These are phyloP conservation scores for Vanderwaltozyma tropicalis DNA, from an alignment of 805 yeast genomes.

Conservation along the genomic window DNA sequence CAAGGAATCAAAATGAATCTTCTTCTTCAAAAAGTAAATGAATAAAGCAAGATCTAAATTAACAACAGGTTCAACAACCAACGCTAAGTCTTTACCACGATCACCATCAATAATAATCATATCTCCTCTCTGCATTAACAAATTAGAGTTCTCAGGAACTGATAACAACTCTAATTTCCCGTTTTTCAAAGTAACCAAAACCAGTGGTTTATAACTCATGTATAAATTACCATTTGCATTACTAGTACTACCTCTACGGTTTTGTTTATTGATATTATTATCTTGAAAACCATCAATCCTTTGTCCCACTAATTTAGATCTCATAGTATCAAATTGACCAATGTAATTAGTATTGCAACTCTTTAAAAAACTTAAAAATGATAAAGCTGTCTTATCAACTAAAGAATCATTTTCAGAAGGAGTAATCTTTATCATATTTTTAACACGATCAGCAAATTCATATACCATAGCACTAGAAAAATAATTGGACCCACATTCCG, in stretches of 20 bases:
- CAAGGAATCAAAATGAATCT: conserved; percentile 42
- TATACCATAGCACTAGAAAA: conserved; percentile 39
- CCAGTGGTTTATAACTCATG: conserved; percentile 23
- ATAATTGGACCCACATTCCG: conserved; percentile 39
- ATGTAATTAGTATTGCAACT: conserved; percentile 36
- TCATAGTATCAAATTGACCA: background rate
- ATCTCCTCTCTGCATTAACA: conserved; percentile 48
- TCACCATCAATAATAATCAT: conserved; percentile 76
- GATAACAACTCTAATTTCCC: conserved; percentile 64
- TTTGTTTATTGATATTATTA: no score
- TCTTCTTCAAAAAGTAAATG: conserved; percentile 63
- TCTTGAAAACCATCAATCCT: background rate
- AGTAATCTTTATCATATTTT: conserved; percentile 8
- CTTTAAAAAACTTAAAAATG: conserved; percentile 32
- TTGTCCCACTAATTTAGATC: background rate
- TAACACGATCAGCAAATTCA: conserved; percentile 31
- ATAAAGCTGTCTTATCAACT: conserved; percentile 10
- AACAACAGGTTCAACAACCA: conserved; percentile 57
- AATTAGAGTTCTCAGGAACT: conserved; percentile 53
- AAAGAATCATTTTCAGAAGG: conserved; percentile 3
- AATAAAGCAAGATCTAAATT: conserved; percentile 56
- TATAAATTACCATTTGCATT: background rate
- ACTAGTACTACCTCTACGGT: no score
- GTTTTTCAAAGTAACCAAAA: conserved; percentile 46
- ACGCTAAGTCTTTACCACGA: conserved; percentile 69